Conservation (phyloP, 352 stramenopile species). For the Globisporangium radiosum region DNA sequence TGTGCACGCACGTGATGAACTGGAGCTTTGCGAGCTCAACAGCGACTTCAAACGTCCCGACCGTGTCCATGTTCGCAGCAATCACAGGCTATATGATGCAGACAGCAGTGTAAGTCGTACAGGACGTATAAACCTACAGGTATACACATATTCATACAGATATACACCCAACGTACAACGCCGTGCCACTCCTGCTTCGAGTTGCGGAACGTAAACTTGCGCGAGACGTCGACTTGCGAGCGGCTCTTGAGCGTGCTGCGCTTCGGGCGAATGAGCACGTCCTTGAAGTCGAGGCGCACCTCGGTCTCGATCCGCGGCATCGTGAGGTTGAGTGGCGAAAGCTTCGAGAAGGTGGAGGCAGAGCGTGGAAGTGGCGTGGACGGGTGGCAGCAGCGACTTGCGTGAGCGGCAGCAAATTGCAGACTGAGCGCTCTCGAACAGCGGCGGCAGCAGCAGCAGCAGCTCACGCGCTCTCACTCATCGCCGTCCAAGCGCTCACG, state of each 20-base stretch:
- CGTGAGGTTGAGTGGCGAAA: background rate
- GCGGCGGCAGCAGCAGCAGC: background rate
- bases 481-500: background rate
- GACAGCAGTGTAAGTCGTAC: too few species aligned
- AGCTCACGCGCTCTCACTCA: background rate
- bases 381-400: conserved; percentile 19
- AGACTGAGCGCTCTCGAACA: conserved; percentile 17
- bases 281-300: conserved; percentile 90
- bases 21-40: conserved; percentile 66
- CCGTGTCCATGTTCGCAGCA: conserved; percentile 90
- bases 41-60: conserved; percentile 89
- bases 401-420: conserved; percentile 24
- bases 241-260: conserved; percentile 87
- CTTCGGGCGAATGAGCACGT: conserved; percentile 93
- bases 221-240: conserved; percentile 71
- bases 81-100: conserved; percentile 49
- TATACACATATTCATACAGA: background rate
- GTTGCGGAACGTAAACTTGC: conserved; percentile 71
- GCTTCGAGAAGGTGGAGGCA: background rate
- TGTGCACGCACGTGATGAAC: conserved; percentile 89
- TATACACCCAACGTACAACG: conserved; percentile 34
- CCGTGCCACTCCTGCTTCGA: conserved; percentile 69
- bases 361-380: conserved; percentile 1
- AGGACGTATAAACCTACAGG: conserved; percentile 11
- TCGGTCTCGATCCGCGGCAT: conserved; percentile 90